These are phyloP conservation scores for Cercis canadensis DNA, from an alignment of 306 rosid genomes.

Conservation along the genomic window DNA sequence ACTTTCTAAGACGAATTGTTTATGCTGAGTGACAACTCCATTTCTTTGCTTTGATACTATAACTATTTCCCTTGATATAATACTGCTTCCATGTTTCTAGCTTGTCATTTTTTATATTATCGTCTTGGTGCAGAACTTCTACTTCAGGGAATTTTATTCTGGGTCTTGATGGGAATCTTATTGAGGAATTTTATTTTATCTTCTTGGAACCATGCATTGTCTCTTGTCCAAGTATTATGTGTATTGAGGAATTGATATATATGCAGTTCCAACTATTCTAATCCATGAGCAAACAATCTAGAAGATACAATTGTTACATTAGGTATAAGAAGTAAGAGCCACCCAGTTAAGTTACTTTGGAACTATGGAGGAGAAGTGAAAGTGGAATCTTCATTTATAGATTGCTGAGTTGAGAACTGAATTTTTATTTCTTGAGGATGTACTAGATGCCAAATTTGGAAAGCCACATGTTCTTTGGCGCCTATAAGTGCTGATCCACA, in stretches of 20 bases:
- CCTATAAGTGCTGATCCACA: too few species aligned
- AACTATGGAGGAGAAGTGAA: background rate
- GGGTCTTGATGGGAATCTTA: slow-evolving; percentile 40
- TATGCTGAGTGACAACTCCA: slow-evolving; percentile 18
- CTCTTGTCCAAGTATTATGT: too few species aligned
- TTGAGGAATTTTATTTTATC: too few species aligned
- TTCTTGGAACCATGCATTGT: background rate
- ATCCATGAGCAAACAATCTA: background rate
- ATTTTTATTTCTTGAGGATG: too few species aligned
- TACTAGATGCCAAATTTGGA: too few species aligned
- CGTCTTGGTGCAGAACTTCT: slow-evolving; percentile 53
- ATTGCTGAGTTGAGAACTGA: slow-evolving; percentile 1
- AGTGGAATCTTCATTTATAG: background rate
- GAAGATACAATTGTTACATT: background rate
- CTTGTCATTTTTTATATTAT: slow-evolving; percentile 32
- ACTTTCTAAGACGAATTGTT: too few species aligned
- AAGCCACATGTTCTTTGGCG: too few species aligned
- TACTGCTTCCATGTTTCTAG: slow-evolving; percentile 36
- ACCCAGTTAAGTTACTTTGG: background rate
- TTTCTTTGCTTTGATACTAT: slow-evolving; percentile 19
- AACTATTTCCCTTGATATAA: background rate
- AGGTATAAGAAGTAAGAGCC: background rate
- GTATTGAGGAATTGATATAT: background rate
- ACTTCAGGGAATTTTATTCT: slow-evolving; percentile 43
- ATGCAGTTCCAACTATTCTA: background rate